Conservation (phyloP, 164 flowering plant genomes). For the Liquidambar formosana region DNA sequence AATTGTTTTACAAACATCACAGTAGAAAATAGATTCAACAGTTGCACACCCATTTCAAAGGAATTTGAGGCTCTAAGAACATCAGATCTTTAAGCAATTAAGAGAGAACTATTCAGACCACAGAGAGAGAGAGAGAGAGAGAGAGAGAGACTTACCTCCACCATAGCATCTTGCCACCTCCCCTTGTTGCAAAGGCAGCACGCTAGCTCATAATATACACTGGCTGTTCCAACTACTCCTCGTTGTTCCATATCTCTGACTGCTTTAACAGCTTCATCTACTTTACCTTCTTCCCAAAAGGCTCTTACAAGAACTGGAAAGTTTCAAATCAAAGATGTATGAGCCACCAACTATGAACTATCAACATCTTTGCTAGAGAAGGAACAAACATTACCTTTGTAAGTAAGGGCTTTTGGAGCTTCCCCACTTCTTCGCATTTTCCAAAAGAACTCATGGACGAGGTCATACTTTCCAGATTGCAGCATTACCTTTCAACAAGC, state of each 20-base stretch:
- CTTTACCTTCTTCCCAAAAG: conserved; percentile 85
- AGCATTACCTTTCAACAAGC: conserved; percentile 90
- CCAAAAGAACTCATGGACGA: conserved; percentile 67
- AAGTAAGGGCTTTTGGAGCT: conserved; percentile 70
- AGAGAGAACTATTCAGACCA: too few relatives aligned
- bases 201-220: conserved; percentile 86
- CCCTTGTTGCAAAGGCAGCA: conserved; percentile 92
- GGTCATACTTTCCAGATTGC: conserved; percentile 79
- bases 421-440: conserved; percentile 76
- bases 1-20: too few relatives aligned
- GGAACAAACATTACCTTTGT: conserved; percentile 54
- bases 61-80: too few relatives aligned
- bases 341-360: conserved; percentile 10
- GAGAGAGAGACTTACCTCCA: conserved; percentile 57
- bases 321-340: conserved; percentile 6
- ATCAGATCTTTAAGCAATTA: too few relatives aligned
- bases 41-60: too few relatives aligned
- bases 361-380: not conserved
- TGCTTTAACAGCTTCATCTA: conserved; percentile 73
- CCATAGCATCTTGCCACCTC: conserved; percentile 86
- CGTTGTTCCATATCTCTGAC: conserved; percentile 85
- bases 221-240: conserved; percentile 73
- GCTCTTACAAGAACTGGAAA: conserved; percentile 78
- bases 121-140: too few relatives aligned
- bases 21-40: too few relatives aligned